Evolutionary conservation across 768 basidiomycete genomes (phyloP), one percentile per base, ranked within the genome.

Genomic region (Pleurotus cornucopiae): DNA sequence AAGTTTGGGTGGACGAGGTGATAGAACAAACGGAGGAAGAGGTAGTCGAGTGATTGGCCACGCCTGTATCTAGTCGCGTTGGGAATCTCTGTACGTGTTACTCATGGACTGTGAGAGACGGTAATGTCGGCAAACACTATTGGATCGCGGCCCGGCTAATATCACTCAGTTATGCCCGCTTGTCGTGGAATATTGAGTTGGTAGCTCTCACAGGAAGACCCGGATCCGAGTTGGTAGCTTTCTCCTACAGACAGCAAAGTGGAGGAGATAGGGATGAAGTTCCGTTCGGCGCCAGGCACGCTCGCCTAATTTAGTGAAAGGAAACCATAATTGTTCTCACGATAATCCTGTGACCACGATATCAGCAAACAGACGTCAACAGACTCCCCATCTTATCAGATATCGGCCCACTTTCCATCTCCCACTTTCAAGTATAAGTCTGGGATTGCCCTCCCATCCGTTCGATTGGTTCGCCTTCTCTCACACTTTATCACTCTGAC

Each of bases 1-100:
- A 94, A 71, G 91, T 96, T 54, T 93, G 91, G 90, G 74, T 95
- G 54, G 94, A 96, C 64, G 93, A 96, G 68, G 83, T 96, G 41
- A 83, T 95, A 64, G 92, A 97, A 62, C 93, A 97, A 76, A 83
- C 80, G 41, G 94, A 96, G 73, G 93, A 96, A 72, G 84, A 81
- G 65, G 72, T 87, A 20, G 73, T 83, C 25, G 85, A 86, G 59
- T 53, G 51, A 53, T 16, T 53, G 51, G 48, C 20, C 12, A 34
- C 13, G 14, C 5, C 20, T 6, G 48, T 20, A 30, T 23, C 37
- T 23, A 23, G n/a, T 11, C 37, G 21, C 25, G 21, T 49, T 49
- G 48, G 48, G 39, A 53, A 53, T 53, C 4, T 34, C 30, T 34
- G 30, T 34, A 9, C 30, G 30, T 34, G 30, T 34, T 20, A 40